Percentiles rank a stretch among this genome's conserved stretches.
phyloP scores from a whole-genome alignment of 345 rosid species.

The Geranium rotundifolium region DNA sequence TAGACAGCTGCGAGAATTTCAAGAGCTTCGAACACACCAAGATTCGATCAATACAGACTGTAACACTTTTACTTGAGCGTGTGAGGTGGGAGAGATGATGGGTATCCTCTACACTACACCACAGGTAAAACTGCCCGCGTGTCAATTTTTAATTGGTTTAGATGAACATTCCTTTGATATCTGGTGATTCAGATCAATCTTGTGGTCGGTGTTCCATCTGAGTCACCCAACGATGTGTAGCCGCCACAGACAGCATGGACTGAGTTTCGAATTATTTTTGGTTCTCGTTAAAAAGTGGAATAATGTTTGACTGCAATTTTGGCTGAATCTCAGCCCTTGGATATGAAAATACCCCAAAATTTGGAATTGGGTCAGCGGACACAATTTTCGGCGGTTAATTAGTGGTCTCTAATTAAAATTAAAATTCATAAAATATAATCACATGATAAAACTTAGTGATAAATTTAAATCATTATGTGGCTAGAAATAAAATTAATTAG shows the following conservation, averaged over 20 bases:
- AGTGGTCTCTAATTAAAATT: no score
- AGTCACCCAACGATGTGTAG: no score
- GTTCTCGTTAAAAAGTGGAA: not conserved
- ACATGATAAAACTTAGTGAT: no score
- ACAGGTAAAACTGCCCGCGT: not conserved
- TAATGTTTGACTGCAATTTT: no score
- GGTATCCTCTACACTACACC: not conserved
- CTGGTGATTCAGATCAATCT: not conserved
- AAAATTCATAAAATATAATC: no score
- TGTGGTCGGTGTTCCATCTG: not conserved
- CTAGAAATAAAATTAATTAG: no score
- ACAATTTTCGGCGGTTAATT: no score
- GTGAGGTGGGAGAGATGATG: not conserved
- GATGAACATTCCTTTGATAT: not conserved
- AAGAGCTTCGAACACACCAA: not conserved
- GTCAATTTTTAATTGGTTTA: not conserved
- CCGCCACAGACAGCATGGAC: not conserved
- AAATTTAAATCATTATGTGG: no score
- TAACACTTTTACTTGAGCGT: not conserved
- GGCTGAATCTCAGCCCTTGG: no score
- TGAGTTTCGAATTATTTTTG: not conserved
- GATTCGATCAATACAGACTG: conserved; percentile 2
- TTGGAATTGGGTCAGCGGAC: not conserved
- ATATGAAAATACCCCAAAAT: no score
- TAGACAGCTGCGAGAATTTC: not conserved